These are phyloP conservation scores for Entophlyctis luteolus DNA, from an alignment of 192 early-diverging fungal species.

Conservation along the genomic window DNA sequence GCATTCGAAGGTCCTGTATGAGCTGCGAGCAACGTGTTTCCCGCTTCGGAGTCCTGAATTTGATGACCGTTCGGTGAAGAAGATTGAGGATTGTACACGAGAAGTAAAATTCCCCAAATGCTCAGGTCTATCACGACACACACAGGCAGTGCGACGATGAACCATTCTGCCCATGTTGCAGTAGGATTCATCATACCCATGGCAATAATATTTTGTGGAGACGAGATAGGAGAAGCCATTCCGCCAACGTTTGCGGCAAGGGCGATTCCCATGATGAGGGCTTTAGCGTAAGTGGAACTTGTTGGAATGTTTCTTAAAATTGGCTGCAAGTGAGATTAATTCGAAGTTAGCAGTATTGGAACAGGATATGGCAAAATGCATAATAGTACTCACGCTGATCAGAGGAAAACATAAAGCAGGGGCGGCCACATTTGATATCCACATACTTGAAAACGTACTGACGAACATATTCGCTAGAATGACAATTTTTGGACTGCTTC, in stretches of 20 bases:
- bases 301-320: conserved; percentile 85
- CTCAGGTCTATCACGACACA: conserved; percentile 73
- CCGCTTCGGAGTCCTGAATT: neutral
- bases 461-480: conserved; percentile 93
- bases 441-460: conserved; percentile 96
- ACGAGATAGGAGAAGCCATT: conserved; percentile 95
- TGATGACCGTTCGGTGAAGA: conserved; percentile 17
- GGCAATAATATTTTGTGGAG: conserved; percentile 96
- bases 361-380: neutral
- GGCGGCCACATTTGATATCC: conserved; percentile 96
- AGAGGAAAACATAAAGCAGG: conserved; percentile 94
- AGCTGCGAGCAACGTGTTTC: neutral
- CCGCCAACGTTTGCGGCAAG: conserved; percentile 94
- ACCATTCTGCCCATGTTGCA: conserved; percentile 90
- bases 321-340: conserved; percentile 50
- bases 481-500: conserved; percentile 77
- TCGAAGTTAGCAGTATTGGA: neutral
- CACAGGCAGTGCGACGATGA: conserved; percentile 79
- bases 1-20: neutral
- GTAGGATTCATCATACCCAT: conserved; percentile 86
- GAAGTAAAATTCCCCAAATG: conserved; percentile 78
- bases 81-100: conserved; percentile 68
- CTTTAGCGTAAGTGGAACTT: conserved; percentile 74
- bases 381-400: conserved; percentile 57
- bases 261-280: conserved; percentile 93